These are phyloP conservation scores for Cyphellophora europaea DNA, from an alignment of 2,329 filamentous ascomycete genomes.

Conservation along the genomic window DNA sequence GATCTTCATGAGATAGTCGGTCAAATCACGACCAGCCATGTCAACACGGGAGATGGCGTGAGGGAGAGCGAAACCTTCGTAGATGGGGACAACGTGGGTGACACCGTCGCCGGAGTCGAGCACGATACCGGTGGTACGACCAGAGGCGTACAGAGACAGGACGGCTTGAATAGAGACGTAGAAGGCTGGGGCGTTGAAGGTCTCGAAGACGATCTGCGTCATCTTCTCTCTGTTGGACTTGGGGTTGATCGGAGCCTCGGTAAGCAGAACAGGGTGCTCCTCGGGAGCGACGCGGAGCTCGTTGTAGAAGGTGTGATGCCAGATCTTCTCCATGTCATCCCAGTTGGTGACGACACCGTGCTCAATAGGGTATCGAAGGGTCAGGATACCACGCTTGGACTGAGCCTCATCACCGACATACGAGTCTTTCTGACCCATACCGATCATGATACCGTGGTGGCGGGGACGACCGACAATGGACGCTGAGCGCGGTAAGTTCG, in stretches of 20 bases:
- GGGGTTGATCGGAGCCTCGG: slow-evolving; percentile 99
- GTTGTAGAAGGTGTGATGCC: slow-evolving; percentile 99
- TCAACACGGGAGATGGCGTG: slow-evolving; percentile 99
- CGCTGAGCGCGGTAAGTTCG: slow-evolving; percentile 44
- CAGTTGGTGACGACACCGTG: slow-evolving; percentile 99
- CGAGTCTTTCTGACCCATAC: slow-evolving; percentile 99
- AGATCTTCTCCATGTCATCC: slow-evolving; percentile 99
- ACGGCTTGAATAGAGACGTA: slow-evolving; percentile 99
- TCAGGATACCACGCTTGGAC: slow-evolving; percentile 99
- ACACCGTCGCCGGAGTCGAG: slow-evolving; percentile 99
- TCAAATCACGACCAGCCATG: slow-evolving; percentile 99
- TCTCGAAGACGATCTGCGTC: slow-evolving; percentile 99
- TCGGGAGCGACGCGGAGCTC: slow-evolving; percentile 99
- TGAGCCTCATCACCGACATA: slow-evolving; percentile 99
- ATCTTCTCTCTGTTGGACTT: slow-evolving; percentile 99
- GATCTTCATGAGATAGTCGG: slow-evolving; percentile 99
- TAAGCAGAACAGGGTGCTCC: slow-evolving; percentile 99
- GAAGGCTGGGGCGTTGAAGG: slow-evolving; percentile 99
- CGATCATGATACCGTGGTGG: slow-evolving; percentile 99
- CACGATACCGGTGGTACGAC: slow-evolving; percentile 99
- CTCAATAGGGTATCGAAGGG: slow-evolving; percentile 98
- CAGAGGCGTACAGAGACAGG: slow-evolving; percentile 96
- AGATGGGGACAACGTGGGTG: slow-evolving; percentile 99
- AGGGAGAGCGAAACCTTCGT: slow-evolving; percentile 99
- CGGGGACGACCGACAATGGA: slow-evolving; percentile 99